Conservation (phyloP, 192 early-diverging fungal species). For the Umbelopsis sp. region DNA sequence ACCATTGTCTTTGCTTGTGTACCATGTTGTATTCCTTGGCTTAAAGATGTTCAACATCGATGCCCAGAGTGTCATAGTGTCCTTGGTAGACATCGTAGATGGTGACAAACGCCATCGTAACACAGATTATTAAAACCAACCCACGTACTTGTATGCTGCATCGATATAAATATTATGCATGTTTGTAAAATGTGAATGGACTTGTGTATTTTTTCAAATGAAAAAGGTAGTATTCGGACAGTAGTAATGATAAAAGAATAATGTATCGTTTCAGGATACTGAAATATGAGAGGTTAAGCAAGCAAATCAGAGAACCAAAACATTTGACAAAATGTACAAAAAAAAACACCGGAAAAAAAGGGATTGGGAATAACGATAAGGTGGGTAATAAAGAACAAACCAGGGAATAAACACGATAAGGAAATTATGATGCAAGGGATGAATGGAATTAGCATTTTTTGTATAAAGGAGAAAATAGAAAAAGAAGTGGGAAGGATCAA, state of each 20-base stretch:
- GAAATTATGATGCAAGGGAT: not conserved
- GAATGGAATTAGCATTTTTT: not conserved
- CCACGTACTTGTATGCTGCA: not conserved
- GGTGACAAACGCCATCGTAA: not conserved
- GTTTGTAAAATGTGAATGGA: no score
- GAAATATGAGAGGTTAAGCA: not conserved
- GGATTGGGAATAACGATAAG: not conserved
- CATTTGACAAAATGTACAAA: slow-evolving; percentile 7
- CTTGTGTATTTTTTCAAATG: no score
- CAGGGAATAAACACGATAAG: no score
- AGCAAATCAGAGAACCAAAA: not conserved
- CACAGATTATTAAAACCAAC: not conserved
- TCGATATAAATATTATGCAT: no score
- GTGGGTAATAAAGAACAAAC: not conserved
- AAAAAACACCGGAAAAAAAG: no score
- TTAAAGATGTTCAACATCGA: not conserved
- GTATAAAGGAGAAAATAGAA: slow-evolving; percentile 1
- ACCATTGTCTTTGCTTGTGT: slow-evolving; percentile 2
- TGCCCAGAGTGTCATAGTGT: not conserved
- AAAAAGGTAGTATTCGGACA: not conserved
- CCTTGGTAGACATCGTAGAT: not conserved
- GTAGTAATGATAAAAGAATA: not conserved
- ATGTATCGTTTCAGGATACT: not conserved
- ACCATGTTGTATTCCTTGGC: not conserved
- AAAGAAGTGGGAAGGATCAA: no score